phyloP scores from a whole-genome alignment of 129 eudicot genomes.

The Ambrosia artemisiifolia region DNA sequence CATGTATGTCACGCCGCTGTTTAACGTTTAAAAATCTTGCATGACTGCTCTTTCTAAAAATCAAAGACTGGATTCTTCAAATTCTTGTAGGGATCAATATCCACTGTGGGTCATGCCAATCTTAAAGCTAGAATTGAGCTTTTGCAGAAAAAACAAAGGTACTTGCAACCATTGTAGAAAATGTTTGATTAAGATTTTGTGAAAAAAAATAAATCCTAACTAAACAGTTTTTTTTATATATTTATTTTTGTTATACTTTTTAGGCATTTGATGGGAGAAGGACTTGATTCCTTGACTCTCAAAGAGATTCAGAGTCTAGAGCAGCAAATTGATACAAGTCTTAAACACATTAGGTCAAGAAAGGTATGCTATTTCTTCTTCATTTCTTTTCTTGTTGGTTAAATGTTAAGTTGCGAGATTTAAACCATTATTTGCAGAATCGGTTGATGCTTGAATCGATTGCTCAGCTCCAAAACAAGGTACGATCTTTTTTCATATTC shows the following conservation, averaged over 20 bases:
- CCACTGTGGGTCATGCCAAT: slow-evolving; percentile 63
- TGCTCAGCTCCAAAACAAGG: slow-evolving; percentile 78
- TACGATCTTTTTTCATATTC: slow-evolving; percentile 15
- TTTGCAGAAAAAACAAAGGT: slow-evolving; percentile 72
- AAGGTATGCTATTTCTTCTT: slow-evolving; percentile 43
- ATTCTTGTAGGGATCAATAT: slow-evolving; percentile 51
- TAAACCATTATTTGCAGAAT: slow-evolving; percentile 48
- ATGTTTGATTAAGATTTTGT: background rate
- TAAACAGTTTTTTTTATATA: background rate
- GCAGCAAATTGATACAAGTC: slow-evolving; percentile 78
- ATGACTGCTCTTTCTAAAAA: background rate
- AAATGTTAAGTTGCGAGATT: background rate
- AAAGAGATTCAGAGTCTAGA: slow-evolving; percentile 78
- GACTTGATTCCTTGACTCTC: slow-evolving; percentile 45
- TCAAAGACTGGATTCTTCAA: background rate
- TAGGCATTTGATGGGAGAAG: slow-evolving; percentile 88
- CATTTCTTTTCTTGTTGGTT: background rate
- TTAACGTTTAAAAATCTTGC: slow-evolving; percentile 1
- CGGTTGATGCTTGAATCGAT: slow-evolving; percentile 78
- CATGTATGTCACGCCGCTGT: slow-evolving; percentile 30
- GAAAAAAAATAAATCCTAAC: background rate
- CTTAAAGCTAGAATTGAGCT: slow-evolving; percentile 79
- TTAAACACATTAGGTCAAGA: slow-evolving; percentile 58
- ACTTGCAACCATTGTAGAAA: slow-evolving; percentile 3
- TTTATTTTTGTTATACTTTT: background rate